Conservation (phyloP, 768 basidiomycete genomes). For the Auricularia sp. region DNA sequence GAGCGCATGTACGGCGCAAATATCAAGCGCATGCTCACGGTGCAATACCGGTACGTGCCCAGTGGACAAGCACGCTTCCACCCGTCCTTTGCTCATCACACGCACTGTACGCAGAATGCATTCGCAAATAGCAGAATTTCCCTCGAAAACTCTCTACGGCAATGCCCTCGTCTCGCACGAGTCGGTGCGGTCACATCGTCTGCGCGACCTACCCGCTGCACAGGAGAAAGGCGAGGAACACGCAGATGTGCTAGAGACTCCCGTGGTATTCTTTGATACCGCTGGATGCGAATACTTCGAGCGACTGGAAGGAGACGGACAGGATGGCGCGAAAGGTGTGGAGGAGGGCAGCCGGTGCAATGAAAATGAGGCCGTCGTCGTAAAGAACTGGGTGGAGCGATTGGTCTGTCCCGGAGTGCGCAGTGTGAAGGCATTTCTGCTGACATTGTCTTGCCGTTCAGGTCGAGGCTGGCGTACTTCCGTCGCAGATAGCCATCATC, state of each 20-base stretch:
- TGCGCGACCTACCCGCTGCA: constrained; percentile 58
- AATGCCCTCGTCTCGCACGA: constrained; percentile 58
- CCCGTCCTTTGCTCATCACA: neutral
- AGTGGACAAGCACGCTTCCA: neutral
- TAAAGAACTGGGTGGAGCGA: constrained; percentile 71
- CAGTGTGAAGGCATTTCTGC: neutral
- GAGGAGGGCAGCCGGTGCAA: constrained; percentile 89
- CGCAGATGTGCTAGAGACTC: constrained; percentile 62
- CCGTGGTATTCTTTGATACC: constrained; percentile 91
- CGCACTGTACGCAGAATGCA: constrained; percentile 58
- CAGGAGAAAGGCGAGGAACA: constrained; percentile 51
- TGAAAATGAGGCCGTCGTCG: constrained; percentile 88
- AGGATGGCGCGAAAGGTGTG: constrained; percentile 21
- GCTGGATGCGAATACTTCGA: constrained; percentile 92
- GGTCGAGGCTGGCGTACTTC: constrained; percentile 50
- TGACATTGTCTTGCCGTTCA: constrained; percentile 17
- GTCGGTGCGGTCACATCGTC: constrained; percentile 61
- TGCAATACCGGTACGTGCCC: constrained; percentile 68
- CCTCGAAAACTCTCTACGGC: constrained; percentile 71
- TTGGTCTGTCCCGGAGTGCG: constrained; percentile 40
- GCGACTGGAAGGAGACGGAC: constrained; percentile 48
- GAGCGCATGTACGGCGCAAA: constrained; percentile 76
- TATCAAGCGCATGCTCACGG: constrained; percentile 78
- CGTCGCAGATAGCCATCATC: constrained; percentile 75
- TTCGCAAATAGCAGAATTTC: constrained; percentile 72